Conservation (phyloP, 1,284 basidiomycete genomes). For the Boletus smithii region DNA sequence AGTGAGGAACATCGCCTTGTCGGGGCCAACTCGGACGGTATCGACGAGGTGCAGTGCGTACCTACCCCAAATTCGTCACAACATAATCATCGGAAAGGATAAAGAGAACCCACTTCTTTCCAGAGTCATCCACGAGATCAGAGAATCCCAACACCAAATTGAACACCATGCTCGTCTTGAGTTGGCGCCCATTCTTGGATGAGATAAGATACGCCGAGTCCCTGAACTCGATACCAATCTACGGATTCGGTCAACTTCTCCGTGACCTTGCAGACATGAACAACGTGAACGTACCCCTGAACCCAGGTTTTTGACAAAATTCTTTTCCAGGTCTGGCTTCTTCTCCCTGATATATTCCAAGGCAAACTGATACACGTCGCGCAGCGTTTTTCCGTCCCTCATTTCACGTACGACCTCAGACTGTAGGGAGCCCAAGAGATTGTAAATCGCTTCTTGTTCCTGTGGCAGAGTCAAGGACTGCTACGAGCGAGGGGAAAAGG, state of each 20-base stretch:
- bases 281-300: conserved; percentile 64
- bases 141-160: conserved; percentile 84
- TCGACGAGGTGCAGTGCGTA: conserved; percentile 91
- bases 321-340: conserved; percentile 77
- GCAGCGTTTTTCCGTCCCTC: conserved; percentile 75
- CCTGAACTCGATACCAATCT: conserved; percentile 95
- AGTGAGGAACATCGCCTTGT: conserved; percentile 73
- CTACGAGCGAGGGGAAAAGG: neutral
- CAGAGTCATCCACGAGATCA: conserved; percentile 73
- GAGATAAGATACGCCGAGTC: conserved; percentile 85
- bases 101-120: conserved; percentile 59
- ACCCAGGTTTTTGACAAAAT: conserved; percentile 88
- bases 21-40: conserved; percentile 77
- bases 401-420: conserved; percentile 73
- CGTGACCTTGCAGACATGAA: neutral
- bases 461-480: conserved; percentile 32
- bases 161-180: conserved; percentile 84
- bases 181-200: conserved; percentile 69
- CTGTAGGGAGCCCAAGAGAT: conserved; percentile 77
- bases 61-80: conserved; percentile 38
- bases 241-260: conserved; percentile 9
- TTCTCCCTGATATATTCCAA: conserved; percentile 72
- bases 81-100: conserved; percentile 2
- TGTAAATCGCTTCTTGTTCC: conserved; percentile 89
- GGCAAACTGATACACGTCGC: conserved; percentile 81